Evolutionary conservation across 2,329 filamentous ascomycete genomes (phyloP).

Genomic region (Setomelanomma holmii): DNA sequence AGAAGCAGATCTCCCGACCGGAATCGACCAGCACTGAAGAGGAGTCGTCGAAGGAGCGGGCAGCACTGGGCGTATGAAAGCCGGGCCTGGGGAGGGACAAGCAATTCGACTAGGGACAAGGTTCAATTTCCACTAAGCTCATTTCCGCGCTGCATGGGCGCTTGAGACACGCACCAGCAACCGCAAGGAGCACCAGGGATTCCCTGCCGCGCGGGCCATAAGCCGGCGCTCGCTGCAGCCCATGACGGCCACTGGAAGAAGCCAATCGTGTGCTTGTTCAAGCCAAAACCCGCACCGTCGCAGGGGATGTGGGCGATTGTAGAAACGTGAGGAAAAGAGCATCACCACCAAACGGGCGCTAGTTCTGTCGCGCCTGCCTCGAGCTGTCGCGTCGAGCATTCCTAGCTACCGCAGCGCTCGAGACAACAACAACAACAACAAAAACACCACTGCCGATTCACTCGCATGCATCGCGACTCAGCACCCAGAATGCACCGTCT

Average conservation of each 20-base stretch:
- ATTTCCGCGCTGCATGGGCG: slow-evolving; percentile 35
- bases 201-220: slow-evolving; percentile 20
- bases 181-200: slow-evolving; percentile 4
- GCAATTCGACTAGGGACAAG: slow-evolving; percentile 23
- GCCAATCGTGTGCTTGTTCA: slow-evolving; percentile 11
- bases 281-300: slow-evolving; percentile 24
- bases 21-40: slow-evolving; percentile 15
- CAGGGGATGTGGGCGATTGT: slow-evolving; percentile 17
- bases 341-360: slow-evolving; percentile 15
- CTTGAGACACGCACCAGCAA: slow-evolving; percentile 7
- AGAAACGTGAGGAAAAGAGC: slow-evolving; percentile 5
- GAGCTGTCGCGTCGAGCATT: slow-evolving; percentile 11
- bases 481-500: slow-evolving; percentile 7
- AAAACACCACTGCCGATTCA: slow-evolving; percentile 4
- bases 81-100: slow-evolving; percentile 25
- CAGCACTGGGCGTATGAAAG: slow-evolving; percentile 13
- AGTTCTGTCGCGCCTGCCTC: slow-evolving; percentile 6
- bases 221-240: slow-evolving; percentile 9
- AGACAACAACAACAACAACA: slow-evolving; percentile 14
- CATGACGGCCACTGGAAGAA: slow-evolving; percentile 8
- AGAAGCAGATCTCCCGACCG: slow-evolving; percentile 27
- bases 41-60: slow-evolving; percentile 24
- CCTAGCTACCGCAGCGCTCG: slow-evolving; percentile 1
- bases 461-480: slow-evolving; percentile 14
- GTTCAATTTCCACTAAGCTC: slow-evolving; percentile 30